phyloP scores from a whole-genome alignment of 176 grass and related monocot species.

The Ananas comosus region DNA sequence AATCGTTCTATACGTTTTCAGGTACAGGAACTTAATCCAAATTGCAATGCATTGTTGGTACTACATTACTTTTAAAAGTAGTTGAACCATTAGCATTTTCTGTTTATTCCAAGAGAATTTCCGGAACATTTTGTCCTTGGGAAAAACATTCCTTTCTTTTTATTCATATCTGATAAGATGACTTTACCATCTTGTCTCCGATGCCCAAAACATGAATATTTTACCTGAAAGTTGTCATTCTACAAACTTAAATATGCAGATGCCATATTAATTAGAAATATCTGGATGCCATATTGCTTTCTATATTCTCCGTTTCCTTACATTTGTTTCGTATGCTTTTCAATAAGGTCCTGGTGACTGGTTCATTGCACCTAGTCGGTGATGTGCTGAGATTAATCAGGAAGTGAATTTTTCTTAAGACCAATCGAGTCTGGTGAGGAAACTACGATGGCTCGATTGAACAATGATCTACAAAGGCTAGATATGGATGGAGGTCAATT shows the following conservation, averaged over 20 bases:
- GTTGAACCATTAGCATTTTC: neutral
- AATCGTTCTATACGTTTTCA: slow-evolving; percentile 45
- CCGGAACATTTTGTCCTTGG: too few relatives aligned
- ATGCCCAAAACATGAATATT: too few relatives aligned
- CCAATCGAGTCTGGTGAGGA: neutral
- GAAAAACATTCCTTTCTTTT: too few relatives aligned
- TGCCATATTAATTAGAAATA: too few relatives aligned
- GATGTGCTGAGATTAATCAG: slow-evolving; percentile 59
- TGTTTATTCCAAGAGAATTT: too few relatives aligned
- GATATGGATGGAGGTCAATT: neutral
- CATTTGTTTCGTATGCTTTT: neutral
- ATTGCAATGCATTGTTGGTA: neutral
- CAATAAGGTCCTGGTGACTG: slow-evolving; percentile 55
- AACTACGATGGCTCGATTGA: neutral
- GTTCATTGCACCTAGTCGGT: slow-evolving; percentile 66
- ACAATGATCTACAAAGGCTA: neutral
- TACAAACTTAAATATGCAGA: too few relatives aligned
- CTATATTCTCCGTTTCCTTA: neutral
- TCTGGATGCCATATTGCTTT: too few relatives aligned
- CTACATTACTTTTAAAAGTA: slow-evolving; percentile 6
- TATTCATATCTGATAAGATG: too few relatives aligned
- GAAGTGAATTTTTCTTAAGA: slow-evolving; percentile 28
- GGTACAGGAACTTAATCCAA: slow-evolving; percentile 25
- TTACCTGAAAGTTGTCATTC: too few relatives aligned
- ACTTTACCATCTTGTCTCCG: too few relatives aligned